phyloP scores from a whole-genome alignment of 306 rosid species.

The Pterocarpus macrocarpus region DNA sequence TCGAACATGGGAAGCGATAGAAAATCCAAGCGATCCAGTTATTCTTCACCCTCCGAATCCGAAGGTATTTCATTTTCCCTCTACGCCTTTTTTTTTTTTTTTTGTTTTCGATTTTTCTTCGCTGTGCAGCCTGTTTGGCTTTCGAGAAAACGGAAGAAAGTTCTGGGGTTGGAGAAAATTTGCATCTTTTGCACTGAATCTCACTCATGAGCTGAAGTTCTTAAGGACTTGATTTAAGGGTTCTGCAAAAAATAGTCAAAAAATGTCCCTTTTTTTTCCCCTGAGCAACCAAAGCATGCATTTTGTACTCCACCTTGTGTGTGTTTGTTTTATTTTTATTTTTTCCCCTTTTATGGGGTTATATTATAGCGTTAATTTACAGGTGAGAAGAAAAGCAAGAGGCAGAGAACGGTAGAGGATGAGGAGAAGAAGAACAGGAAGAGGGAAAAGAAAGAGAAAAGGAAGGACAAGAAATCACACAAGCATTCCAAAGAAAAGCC shows the following conservation, averaged over 20 bases:
- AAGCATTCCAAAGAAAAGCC: constrained; percentile 67
- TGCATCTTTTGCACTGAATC: constrained; percentile 8
- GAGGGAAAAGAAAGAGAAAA: constrained; percentile 72
- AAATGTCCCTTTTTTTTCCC: background rate
- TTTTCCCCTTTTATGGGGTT: background rate
- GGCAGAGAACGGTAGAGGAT: constrained; percentile 66
- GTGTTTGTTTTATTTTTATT: background rate
- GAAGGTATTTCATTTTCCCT: constrained; percentile 60
- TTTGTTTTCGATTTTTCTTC: background rate
- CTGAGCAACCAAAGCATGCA: background rate
- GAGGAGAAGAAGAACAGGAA: constrained; percentile 66
- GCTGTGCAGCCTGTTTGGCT: background rate
- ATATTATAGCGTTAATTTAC: constrained; percentile 37
- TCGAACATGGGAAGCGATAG: constrained; percentile 85
- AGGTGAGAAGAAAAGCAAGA: constrained; percentile 81
- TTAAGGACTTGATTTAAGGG: background rate
- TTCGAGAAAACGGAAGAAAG: background rate
- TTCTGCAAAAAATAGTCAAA: constrained; percentile 16
- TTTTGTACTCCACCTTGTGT: background rate
- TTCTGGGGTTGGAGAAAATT: background rate
- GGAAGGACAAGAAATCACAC: constrained; percentile 69
- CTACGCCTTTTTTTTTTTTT: background rate
- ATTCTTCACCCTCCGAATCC: constrained; percentile 65
- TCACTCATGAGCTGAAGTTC: constrained; percentile 20
- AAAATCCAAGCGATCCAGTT: constrained; percentile 60